phyloP scores from a whole-genome alignment of 352 stramenopile species.

The Phytopythium kandeliae region DNA sequence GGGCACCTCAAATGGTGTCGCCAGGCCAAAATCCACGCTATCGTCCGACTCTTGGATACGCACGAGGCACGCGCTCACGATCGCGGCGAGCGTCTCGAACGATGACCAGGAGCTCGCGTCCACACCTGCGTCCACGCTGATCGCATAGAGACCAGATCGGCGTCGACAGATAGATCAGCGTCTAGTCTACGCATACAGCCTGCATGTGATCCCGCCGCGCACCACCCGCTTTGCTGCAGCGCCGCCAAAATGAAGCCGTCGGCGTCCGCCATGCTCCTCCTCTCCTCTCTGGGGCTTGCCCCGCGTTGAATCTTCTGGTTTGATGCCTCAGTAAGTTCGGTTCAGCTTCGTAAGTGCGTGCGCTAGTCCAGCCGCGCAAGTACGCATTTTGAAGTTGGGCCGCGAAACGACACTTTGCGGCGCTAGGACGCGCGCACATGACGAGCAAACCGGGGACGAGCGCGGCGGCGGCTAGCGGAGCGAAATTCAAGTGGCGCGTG shows the following conservation, averaged over 20 bases:
- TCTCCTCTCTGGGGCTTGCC: neutral
- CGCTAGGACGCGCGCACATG: neutral
- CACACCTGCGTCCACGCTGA: neutral
- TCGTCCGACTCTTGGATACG: conserved; percentile 23
- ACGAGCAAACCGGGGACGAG: neutral
- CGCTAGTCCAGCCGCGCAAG: neutral
- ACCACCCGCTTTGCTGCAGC: conserved; percentile 51
- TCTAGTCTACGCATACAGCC: neutral
- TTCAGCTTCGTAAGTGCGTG: neutral
- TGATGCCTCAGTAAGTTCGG: neutral
- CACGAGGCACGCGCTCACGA: conserved; percentile 41
- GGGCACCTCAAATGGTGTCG: conserved; percentile 15
- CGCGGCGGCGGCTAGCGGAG: neutral
- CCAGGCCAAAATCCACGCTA: conserved; percentile 20
- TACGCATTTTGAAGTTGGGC: conserved; percentile 1
- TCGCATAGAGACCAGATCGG: neutral
- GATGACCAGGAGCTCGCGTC: conserved; percentile 11
- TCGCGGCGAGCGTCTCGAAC: conserved; percentile 35
- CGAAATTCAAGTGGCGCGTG: conserved; percentile 58
- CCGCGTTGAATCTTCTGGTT: neutral
- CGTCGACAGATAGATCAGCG: neutral
- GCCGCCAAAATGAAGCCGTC: conserved; percentile 40
- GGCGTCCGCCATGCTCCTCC: conserved; percentile 27
- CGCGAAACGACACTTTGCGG: neutral
- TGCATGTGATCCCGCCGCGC: neutral